These are phyloP conservation scores for Effrenium voratum DNA, from an alignment of 73 alveolate genomes.

Conservation along the genomic window DNA sequence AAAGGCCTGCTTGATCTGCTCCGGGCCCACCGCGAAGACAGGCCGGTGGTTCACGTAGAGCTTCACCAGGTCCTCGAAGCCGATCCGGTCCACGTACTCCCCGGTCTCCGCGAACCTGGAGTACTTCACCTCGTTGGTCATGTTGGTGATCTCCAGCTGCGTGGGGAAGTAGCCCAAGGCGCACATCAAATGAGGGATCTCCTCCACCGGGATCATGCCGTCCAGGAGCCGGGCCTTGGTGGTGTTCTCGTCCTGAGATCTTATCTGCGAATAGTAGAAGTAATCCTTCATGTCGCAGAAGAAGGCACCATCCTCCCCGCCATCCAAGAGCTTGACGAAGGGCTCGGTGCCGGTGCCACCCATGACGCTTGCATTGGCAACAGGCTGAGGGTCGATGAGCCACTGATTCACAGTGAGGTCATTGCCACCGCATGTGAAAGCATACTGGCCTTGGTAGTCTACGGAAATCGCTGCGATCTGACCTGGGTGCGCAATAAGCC, in stretches of 20 bases:
- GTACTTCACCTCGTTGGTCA: slow-evolving; percentile 96
- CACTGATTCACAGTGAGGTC: slow-evolving; percentile 98
- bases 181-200: slow-evolving; percentile 97
- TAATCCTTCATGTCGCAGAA: slow-evolving; percentile 98
- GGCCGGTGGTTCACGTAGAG: slow-evolving; percentile 96
- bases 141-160: slow-evolving; percentile 96
- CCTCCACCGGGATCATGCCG: slow-evolving; percentile 75
- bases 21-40: slow-evolving; percentile 93
- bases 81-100: slow-evolving; percentile 94
- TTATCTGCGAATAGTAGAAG: slow-evolving; percentile 98
- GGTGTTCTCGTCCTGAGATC: slow-evolving; percentile 97
- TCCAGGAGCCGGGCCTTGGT: slow-evolving; percentile 95
- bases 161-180: slow-evolving; percentile 99
- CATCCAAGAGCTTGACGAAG: slow-evolving; percentile 98
- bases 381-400: slow-evolving; percentile 95
- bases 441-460: slow-evolving; percentile 96
- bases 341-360: slow-evolving; percentile 99
- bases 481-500: slow-evolving; percentile 99
- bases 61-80: slow-evolving; percentile 97
- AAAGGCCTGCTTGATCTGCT: slow-evolving; percentile 84
- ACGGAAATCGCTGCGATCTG: slow-evolving; percentile 97
- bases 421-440: slow-evolving; percentile 99
- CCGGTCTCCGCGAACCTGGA: slow-evolving; percentile 98
- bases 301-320: slow-evolving; percentile 98
- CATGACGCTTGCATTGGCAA: slow-evolving; percentile 93